Conservation (phyloP, 306 rosid species). For the Trichosanthes cucumerina region DNA sequence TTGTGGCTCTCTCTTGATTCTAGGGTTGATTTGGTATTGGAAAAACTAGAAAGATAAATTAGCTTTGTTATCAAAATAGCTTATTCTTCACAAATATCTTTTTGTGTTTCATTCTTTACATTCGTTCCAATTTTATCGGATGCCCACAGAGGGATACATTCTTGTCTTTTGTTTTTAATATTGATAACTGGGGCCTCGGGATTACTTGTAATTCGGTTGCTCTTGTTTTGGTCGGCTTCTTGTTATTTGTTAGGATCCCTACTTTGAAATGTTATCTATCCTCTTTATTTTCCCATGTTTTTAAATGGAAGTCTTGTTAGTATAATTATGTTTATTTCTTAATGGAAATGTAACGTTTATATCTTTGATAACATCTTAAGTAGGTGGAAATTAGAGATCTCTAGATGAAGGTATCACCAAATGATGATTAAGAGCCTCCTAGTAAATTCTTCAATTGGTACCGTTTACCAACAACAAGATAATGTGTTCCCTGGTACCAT, state of each 20-base stretch:
- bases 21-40: not conserved
- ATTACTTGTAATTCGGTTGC: not conserved
- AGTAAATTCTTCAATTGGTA: conserved; percentile 24
- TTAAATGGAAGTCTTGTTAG: not conserved
- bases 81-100: not conserved
- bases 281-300: not conserved
- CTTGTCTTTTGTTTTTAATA: not conserved
- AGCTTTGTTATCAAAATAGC: not conserved
- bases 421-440: conserved; percentile 17
- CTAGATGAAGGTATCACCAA: too few species aligned
- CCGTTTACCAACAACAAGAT: conserved; percentile 19
- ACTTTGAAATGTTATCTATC: not conserved
- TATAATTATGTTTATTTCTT: not conserved
- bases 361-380: not conserved
- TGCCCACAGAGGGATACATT: too few species aligned
- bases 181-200: not conserved
- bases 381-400: not conserved
- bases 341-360: not conserved
- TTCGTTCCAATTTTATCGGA: too few species aligned
- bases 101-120: not conserved
- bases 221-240: not conserved
- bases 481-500: conserved; percentile 19
- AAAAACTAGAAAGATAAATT: not conserved
- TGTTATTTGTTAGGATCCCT: not conserved
- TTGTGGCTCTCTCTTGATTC: not conserved